Percentiles rank a stretch among this genome's conserved stretches.
These are phyloP conservation scores for Citrus sinensis DNA, from an alignment of 345 rosid genomes.

Conservation along the genomic window DNA sequence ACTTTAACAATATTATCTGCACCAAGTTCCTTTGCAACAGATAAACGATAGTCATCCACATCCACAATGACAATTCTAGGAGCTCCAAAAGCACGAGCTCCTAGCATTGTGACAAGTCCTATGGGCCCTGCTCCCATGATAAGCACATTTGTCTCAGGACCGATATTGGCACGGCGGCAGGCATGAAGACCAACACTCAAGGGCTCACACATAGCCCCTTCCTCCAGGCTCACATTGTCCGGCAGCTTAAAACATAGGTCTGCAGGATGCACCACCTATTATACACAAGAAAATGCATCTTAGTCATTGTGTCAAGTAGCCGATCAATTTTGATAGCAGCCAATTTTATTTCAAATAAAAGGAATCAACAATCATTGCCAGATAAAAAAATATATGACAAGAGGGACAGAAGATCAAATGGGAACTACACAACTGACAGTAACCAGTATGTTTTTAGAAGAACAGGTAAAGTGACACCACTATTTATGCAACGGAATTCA, in stretches of 20 bases:
- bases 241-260: constrained; percentile 85
- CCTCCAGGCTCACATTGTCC: constrained; percentile 85
- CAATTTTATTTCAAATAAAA: neutral
- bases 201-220: constrained; percentile 98
- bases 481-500: neutral
- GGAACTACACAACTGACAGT: neutral
- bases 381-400: neutral
- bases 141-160: constrained; percentile 69
- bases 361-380: neutral
- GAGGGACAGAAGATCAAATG: neutral
- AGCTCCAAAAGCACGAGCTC: constrained; percentile 89
- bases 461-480: neutral
- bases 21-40: constrained; percentile 73
- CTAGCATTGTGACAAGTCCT: constrained; percentile 79
- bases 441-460: neutral
- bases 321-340: neutral
- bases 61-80: constrained; percentile 74
- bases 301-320: neutral
- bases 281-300: constrained; percentile 3
- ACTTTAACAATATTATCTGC: constrained; percentile 67
- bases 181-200: constrained; percentile 93
- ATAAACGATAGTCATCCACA: constrained; percentile 67
- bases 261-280: constrained; percentile 93
- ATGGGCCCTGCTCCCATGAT: constrained; percentile 93
- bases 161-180: constrained; percentile 75